phyloP scores from a whole-genome alignment of 2,329 filamentous ascomycete genomes.

The Cordyceps tenuipes region DNA sequence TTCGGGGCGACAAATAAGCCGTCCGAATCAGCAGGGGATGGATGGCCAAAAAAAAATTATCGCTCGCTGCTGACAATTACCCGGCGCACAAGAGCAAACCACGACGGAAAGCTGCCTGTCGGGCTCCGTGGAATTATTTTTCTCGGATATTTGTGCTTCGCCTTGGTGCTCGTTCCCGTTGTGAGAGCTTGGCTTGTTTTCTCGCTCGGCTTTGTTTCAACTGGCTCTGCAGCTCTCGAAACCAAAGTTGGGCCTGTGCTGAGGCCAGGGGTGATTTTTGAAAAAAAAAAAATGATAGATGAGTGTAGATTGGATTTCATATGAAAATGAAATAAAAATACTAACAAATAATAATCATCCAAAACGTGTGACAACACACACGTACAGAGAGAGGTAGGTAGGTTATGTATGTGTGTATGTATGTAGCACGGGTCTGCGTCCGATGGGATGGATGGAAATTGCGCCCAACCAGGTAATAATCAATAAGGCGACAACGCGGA shows the following conservation, averaged over 20 bases:
- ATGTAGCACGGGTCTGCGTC: neutral
- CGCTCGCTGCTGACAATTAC: neutral
- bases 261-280: neutral
- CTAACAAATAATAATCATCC: neutral
- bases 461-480: neutral
- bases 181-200: neutral
- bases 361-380: neutral
- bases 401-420: neutral
- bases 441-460: neutral
- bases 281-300: neutral
- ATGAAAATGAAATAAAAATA: neutral
- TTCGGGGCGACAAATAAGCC: neutral
- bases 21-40: neutral
- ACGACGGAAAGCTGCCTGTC: neutral
- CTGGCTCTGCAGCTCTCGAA: neutral
- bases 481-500: neutral
- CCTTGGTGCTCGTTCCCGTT: neutral
- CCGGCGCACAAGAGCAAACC: neutral
- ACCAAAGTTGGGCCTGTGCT: neutral
- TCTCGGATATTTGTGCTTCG: neutral
- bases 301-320: too few relatives aligned
- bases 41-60: neutral
- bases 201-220: neutral
- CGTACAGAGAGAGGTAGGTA: too few relatives aligned
- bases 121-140: neutral